Evolutionary conservation across 1,139 yeast genomes (phyloP).

Genomic region (Taphrina betulina): DNA sequence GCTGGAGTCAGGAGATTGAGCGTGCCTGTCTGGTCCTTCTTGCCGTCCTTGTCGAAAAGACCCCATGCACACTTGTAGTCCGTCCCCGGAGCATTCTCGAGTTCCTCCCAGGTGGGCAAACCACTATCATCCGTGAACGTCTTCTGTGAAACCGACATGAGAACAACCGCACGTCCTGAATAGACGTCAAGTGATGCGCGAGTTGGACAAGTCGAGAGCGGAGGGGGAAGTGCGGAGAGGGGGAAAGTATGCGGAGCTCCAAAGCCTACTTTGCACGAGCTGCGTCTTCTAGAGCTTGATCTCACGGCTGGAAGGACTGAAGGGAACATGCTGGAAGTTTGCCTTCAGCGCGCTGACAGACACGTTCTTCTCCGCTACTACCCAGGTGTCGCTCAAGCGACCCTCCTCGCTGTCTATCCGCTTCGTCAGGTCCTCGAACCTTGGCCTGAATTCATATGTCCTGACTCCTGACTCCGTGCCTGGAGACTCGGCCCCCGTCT

Average conservation of each 20-base stretch:
- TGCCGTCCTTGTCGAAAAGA: conserved; percentile 18
- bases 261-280: too few species aligned
- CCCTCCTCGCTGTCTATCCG: conserved; percentile 11
- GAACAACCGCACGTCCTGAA: too few species aligned
- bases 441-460: conserved; percentile 16
- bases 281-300: conserved; percentile 21
- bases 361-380: conserved; percentile 24
- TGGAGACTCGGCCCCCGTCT: conserved; percentile 48
- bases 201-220: too few species aligned
- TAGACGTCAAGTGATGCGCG: too few species aligned
- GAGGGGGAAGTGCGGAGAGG: too few species aligned
- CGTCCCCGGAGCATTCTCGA: conserved; percentile 15
- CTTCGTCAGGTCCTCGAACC: conserved; percentile 2
- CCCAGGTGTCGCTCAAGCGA: conserved; percentile 24
- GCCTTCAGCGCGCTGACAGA: conserved; percentile 87
- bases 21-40: conserved; percentile 36
- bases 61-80: conserved; percentile 32
- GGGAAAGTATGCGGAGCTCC: too few species aligned
- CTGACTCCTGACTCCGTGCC: conserved; percentile 44
- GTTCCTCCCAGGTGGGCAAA: conserved; percentile 14
- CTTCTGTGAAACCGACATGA: too few species aligned
- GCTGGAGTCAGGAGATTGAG: conserved; percentile 38
- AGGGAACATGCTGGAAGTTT: conserved; percentile 49
- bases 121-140: conserved; percentile 15
- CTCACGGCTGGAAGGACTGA: conserved; percentile 14